A percentile compares a stretch with the other conserved stretches of the same genome.
Conservation (phyloP, 2,329 filamentous ascomycete genomes). For the Allantophomopsis lycopodina region DNA sequence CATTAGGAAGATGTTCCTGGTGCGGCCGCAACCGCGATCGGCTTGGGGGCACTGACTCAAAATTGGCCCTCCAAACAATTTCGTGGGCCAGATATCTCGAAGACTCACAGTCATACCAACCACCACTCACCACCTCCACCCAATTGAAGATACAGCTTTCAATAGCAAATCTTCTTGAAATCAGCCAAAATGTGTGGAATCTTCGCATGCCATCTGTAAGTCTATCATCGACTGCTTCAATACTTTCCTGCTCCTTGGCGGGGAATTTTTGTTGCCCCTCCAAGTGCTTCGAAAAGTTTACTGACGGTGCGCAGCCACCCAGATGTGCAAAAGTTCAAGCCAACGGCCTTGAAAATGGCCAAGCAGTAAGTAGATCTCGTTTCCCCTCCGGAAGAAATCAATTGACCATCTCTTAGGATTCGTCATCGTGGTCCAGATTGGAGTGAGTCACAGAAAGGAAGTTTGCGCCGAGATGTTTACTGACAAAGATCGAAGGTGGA, state of each 20-base stretch:
- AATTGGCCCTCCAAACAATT: too few relatives aligned
- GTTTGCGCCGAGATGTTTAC: not conserved
- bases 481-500: conserved; percentile 46
- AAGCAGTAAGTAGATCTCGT: conserved; percentile 60
- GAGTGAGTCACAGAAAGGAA: conserved; percentile 52
- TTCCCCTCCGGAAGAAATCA: conserved; percentile 13
- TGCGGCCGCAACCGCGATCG: too few relatives aligned
- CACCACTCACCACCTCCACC: too few relatives aligned
- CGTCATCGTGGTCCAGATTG: conserved; percentile 97
- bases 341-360: conserved; percentile 80
- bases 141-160: too few relatives aligned
- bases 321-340: conserved; percentile 93
- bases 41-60: too few relatives aligned
- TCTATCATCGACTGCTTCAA: conserved; percentile 15
- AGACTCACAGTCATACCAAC: too few relatives aligned
- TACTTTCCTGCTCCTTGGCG: conserved; percentile 18
- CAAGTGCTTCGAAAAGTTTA: conserved; percentile 15
- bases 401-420: conserved; percentile 46
- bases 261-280: conserved; percentile 19
- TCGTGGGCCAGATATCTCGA: too few relatives aligned
- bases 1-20: too few relatives aligned
- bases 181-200: conserved; percentile 76
- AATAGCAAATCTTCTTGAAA: too few relatives aligned
- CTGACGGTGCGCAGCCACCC: conserved; percentile 47
- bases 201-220: conserved; percentile 85